Evolutionary conservation across 371 early-diverging fungal species (phyloP), one percentile per base, ranked within the genome.

Genomic region (Dichotomocladium elegans): DNA sequence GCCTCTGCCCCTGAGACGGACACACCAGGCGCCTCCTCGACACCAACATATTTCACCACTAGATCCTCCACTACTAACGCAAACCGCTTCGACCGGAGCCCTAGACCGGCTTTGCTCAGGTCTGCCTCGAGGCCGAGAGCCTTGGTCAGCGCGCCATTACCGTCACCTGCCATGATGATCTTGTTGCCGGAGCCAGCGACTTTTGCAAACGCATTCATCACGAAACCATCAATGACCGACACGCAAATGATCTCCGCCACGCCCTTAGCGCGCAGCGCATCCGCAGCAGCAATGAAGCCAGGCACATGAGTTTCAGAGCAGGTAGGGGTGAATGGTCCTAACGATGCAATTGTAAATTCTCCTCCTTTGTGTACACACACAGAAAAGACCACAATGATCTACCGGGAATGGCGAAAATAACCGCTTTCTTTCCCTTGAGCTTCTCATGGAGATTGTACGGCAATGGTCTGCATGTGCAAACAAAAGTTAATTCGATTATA

Each of bases 171-270:
- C 88, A 90, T 88, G 52, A 86, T 66, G 55, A 86, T 67, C 67
- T 80, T 79, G 60, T 79, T 72, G 27, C 80, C 77, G 57, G 72
- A 78, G 9, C 70, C 71, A 26, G 65, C 60, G 48, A 71, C 68
- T 64, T 85, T 81, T 31, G 86, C 91, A 78, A 89, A 91, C 10
- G 89, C 90, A 64, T 86, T 74, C 86, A 87, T 81, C 40, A 90
- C 88, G 58, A 84, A 85, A 26, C 69, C 80, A 66, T 87, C 88
- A 48, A 72, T 71, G 12, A 72, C 67, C n/a, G 83, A 68, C 40
- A 84, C 52, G 60, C 83, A 84, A 15, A 83, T 74, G 27, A 91
- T 74, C 21, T 74, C 70, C 48, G 83, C 84, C 21, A 86, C 80
- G 37, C 89, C 89, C 69, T 85, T 85, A 50, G 66, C 57, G 57